phyloP scores from a whole-genome alignment of 108 stramenopile genomes.

The Poteriospumella lacustris region DNA sequence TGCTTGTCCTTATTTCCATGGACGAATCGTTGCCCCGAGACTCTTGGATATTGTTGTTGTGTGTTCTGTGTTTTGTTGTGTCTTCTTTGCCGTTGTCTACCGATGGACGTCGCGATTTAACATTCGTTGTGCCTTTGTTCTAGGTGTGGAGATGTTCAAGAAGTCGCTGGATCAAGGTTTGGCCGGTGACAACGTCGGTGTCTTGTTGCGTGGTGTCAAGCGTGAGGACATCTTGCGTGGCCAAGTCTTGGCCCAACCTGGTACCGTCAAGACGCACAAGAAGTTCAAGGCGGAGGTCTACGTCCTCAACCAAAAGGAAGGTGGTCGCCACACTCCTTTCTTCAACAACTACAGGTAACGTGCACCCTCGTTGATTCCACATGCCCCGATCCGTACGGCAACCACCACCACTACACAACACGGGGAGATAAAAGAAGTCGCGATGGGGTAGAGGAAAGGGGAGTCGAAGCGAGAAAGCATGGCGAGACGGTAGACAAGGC shows the following conservation, averaged over 20 bases:
- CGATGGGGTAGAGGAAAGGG: too few relatives aligned
- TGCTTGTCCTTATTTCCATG: not conserved
- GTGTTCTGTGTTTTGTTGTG: not conserved
- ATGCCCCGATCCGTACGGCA: too few relatives aligned
- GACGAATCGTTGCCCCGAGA: not conserved
- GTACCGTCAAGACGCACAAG: conserved; percentile 63
- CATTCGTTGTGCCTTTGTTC: too few relatives aligned
- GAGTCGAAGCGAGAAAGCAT: too few relatives aligned
- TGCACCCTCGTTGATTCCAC: too few relatives aligned
- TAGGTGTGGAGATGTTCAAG: conserved; percentile 98
- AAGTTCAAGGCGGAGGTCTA: conserved; percentile 97
- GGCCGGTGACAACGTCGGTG: conserved; percentile 98
- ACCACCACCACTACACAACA: too few relatives aligned
- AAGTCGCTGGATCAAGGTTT: conserved; percentile 87
- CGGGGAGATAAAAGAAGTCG: too few relatives aligned
- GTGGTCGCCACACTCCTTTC: conserved; percentile 98
- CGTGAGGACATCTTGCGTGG: conserved; percentile 92
- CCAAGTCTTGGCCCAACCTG: conserved; percentile 87
- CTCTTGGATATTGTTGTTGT: not conserved
- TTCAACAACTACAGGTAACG: conserved; percentile 84
- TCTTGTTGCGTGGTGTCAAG: conserved; percentile 87
- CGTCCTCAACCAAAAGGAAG: conserved; percentile 90
- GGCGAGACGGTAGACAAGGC: too few relatives aligned
- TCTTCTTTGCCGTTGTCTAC: too few relatives aligned
- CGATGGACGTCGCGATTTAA: too few relatives aligned